phyloP scores from a whole-genome alignment of 345 rosid species.

The Durio zibethinus region DNA sequence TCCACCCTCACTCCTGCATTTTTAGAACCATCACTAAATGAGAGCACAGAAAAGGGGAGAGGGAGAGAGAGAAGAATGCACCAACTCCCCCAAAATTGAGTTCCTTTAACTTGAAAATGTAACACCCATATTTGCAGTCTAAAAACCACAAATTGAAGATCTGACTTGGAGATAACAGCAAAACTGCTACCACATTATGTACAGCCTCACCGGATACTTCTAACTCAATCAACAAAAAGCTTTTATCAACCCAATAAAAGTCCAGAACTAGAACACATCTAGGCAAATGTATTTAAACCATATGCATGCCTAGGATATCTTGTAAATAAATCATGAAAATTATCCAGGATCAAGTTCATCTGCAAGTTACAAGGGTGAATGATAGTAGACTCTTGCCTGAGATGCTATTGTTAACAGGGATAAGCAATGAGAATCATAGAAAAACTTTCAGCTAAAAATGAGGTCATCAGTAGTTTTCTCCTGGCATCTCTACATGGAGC shows the following conservation, averaged over 20 bases:
- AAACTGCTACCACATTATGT: not conserved
- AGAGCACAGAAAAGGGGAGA: not conserved
- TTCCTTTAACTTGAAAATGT: not conserved
- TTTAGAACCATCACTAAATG: constrained; percentile 13
- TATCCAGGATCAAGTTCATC: not conserved
- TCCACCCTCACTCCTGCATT: constrained; percentile 79
- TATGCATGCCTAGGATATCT: not conserved
- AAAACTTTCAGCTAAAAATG: not conserved
- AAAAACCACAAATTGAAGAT: not conserved
- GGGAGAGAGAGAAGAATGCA: too few species aligned
- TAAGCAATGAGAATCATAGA: not conserved
- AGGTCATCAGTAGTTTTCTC: not conserved
- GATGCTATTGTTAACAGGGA: not conserved
- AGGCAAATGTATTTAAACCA: not conserved
- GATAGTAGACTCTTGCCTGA: not conserved
- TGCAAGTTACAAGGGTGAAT: not conserved
- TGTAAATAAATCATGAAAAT: not conserved
- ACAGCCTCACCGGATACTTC: not conserved
- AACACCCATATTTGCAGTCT: not conserved
- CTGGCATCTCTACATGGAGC: not conserved
- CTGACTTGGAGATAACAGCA: not conserved
- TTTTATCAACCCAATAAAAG: not conserved
- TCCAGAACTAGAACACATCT: not conserved
- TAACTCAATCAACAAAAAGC: not conserved
- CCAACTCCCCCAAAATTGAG: not conserved